phyloP scores from a whole-genome alignment of 176 grass and related monocot genomes.

The Rhynchospora pubera region DNA sequence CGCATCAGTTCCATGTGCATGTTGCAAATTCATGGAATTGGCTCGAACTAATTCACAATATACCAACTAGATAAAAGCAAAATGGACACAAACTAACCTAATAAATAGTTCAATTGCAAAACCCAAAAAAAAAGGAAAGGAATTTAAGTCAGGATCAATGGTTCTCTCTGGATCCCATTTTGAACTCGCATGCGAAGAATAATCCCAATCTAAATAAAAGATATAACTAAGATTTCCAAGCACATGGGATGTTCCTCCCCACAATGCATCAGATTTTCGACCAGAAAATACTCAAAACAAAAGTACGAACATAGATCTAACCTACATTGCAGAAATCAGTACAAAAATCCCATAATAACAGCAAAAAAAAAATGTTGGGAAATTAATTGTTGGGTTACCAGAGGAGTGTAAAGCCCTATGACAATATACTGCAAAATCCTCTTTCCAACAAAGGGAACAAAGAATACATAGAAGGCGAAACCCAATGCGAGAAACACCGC shows the following conservation, averaged over 20 bases:
- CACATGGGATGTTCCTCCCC: neutral
- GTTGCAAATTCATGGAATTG: neutral
- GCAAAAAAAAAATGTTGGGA: neutral
- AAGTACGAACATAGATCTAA: neutral
- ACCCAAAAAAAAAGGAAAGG: neutral
- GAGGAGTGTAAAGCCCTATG: conserved; percentile 75
- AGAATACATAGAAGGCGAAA: conserved; percentile 97
- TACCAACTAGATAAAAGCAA: conserved; percentile 2
- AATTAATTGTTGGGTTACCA: conserved; percentile 37
- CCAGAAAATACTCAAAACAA: neutral
- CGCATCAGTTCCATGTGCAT: neutral
- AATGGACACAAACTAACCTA: neutral
- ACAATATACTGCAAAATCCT: conserved; percentile 49
- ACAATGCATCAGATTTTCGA: neutral
- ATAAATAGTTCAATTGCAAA: neutral
- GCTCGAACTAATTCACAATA: neutral
- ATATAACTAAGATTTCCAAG: neutral
- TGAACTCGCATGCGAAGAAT: neutral
- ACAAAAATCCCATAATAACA: neutral
- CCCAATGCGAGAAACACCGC: conserved; percentile 86
- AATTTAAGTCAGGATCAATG: neutral
- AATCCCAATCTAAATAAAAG: neutral
- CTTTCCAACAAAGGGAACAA: conserved; percentile 81
- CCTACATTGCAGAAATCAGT: neutral
- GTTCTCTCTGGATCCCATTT: neutral